A percentile compares a stretch with the other conserved stretches of the same genome.
Conservation (phyloP, 2,329 filamentous ascomycete genomes). For the Neofusicoccum kwambonambiense region DNA sequence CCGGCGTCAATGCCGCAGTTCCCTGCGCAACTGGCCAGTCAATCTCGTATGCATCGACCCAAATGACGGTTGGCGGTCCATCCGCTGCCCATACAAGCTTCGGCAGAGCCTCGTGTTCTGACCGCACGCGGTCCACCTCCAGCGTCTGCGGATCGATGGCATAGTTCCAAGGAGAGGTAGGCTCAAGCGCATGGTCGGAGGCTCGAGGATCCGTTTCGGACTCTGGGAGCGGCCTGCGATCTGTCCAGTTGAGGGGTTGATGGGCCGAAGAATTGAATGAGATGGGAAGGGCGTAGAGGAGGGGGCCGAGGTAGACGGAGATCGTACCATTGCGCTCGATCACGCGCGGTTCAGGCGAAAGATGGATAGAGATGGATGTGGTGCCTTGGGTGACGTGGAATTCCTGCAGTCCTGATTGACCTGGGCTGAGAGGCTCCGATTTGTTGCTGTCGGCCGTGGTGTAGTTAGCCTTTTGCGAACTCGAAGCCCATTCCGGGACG, state of each 20-base stretch:
- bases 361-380: neutral
- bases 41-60: neutral
- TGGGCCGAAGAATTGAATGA: neutral
- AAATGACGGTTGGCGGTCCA: no score
- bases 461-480: neutral
- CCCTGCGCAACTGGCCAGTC: neutral
- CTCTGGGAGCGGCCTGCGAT: neutral
- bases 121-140: neutral
- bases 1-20: neutral
- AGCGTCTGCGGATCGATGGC: neutral
- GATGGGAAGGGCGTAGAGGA: neutral
- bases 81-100: no score
- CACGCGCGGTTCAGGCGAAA: neutral
- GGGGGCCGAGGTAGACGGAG: neutral
- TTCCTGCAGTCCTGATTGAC: neutral
- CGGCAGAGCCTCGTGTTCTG: neutral
- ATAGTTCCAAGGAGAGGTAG: neutral
- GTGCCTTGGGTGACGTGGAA: neutral
- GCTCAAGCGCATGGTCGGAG: neutral
- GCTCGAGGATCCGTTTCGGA: neutral
- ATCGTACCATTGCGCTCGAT: neutral
- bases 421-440: neutral
- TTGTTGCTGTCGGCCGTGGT: neutral
- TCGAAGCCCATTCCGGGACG: neutral
- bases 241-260: neutral